Base-by-base conservation (phyloP, 1,284 basidiomycete species). In the Papiliotrema flavescens region DNA sequence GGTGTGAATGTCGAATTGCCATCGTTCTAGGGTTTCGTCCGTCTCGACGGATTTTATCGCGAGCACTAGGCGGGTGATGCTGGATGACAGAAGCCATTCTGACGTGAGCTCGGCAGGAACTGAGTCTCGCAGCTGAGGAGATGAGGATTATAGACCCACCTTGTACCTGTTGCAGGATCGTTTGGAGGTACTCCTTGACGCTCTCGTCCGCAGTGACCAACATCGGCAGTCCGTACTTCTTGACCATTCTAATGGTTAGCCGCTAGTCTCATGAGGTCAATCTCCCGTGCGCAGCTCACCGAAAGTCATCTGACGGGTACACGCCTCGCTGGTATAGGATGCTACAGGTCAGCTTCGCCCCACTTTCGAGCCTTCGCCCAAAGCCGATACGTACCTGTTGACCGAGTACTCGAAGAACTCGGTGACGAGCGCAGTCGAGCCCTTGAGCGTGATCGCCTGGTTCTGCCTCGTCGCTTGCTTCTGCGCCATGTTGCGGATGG, bases 381-480 rank as follows among this genome's bases (percentile, higher is more conserved):
- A 5, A 6, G 28, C 28, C 28, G n/a, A 23, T 36, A 80, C 88
- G 60, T 69, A 92, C 90, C 87, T 90, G 79, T 95, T 95, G 61
- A 94, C 90, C 22, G 90, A 88, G 76, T 92, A 98, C 80, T 95
- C 94, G 82, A 99, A 98, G 81, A 98, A 98, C 71, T 99, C 96
- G 15, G 92, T 95, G 53, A 98, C 94, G n/a, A 98, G 82, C 44
- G 86, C 84, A 0, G 91, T 92, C 0, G 91, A 96, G 0, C 96
- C 96, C 71, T 97, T 95, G 75, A 99, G 86, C 1, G 91, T 94
- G 65, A 96, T 94, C 20, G 76, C 75, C 59, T 79, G 75, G 47
- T 75, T 76, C 45, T 69, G 70, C 34, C 73, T 63, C 3, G 68
- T 69, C 20, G 72, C 70, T 61, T 76, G 75, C 51, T 74, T 74